phyloP scores from a whole-genome alignment of 2,329 filamentous ascomycete genomes.

The Diplodia corticola region DNA sequence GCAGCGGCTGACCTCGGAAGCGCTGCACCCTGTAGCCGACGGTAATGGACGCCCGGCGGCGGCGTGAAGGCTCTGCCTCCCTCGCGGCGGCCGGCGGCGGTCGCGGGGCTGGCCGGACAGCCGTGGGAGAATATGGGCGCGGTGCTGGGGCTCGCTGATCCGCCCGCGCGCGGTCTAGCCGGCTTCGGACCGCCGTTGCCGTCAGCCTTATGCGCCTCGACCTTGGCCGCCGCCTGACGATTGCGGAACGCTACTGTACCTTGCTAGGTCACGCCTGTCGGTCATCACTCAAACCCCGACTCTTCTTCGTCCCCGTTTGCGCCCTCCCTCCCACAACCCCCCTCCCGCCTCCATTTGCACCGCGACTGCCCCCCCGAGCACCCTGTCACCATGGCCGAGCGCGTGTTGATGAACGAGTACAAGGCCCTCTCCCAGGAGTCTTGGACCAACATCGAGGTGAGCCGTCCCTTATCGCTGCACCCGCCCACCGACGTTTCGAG shows the following conservation, averaged over 20 bases:
- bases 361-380: neutral
- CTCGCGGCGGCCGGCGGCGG: neutral
- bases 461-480: slow-evolving; percentile 29
- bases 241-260: slow-evolving; percentile 22
- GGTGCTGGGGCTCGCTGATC: neutral
- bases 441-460: slow-evolving; percentile 87
- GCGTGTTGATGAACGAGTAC: slow-evolving; percentile 81
- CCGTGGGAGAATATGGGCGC: neutral
- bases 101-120: neutral
- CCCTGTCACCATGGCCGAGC: slow-evolving; percentile 21
- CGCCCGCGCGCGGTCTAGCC: slow-evolving; percentile 20
- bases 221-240: slow-evolving; percentile 24
- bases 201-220: slow-evolving; percentile 24
- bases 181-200: slow-evolving; percentile 24
- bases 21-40: neutral
- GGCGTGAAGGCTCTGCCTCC: neutral
- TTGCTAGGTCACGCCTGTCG: slow-evolving; percentile 21
- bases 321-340: neutral
- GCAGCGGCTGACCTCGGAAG: neutral
- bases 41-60: neutral
- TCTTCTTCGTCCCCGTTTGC: neutral
- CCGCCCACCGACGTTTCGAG: neutral
- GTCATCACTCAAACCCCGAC: neutral
- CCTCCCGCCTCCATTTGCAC: neutral
- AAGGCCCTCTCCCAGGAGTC: slow-evolving; percentile 81